phyloP scores from a whole-genome alignment of 306 rosid genomes.

The Castanea mollissima region DNA sequence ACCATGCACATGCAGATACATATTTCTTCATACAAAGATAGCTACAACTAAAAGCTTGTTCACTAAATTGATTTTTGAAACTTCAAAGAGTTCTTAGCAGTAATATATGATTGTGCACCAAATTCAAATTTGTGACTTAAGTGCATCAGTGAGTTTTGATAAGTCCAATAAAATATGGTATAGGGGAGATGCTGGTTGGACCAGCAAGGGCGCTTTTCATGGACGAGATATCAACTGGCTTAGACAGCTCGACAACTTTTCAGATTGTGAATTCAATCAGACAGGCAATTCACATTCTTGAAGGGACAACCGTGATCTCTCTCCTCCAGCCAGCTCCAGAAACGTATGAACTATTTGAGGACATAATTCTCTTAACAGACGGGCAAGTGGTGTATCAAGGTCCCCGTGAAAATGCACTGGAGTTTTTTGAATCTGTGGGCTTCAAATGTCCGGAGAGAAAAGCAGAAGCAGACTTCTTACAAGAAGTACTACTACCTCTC shows the following conservation, averaged over 20 bases:
- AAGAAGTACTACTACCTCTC: slow-evolving; percentile 47
- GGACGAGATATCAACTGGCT: slow-evolving; percentile 95
- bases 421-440: slow-evolving; percentile 70
- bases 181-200: slow-evolving; percentile 98
- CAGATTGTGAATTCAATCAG: slow-evolving; percentile 73
- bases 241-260: slow-evolving; percentile 90
- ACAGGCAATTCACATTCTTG: slow-evolving; percentile 79
- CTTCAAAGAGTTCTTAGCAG: too few species aligned
- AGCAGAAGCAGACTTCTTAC: slow-evolving; percentile 90
- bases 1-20: too few species aligned
- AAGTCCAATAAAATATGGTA: slow-evolving; percentile 1
- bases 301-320: slow-evolving; percentile 78
- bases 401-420: slow-evolving; percentile 76
- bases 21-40: too few species aligned
- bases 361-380: slow-evolving; percentile 76
- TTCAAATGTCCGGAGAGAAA: slow-evolving; percentile 90
- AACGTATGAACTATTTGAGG: slow-evolving; percentile 80
- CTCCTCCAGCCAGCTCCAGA: slow-evolving; percentile 97
- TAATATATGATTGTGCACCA: too few species aligned
- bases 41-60: too few species aligned
- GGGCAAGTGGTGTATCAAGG: slow-evolving; percentile 90
- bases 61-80: neutral
- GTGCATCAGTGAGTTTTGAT: too few species aligned
- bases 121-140: too few species aligned
- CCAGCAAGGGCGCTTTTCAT: slow-evolving; percentile 84